These are phyloP conservation scores for Exophiala mesophila DNA, from an alignment of 2,329 filamentous ascomycete genomes.

Conservation along the genomic window DNA sequence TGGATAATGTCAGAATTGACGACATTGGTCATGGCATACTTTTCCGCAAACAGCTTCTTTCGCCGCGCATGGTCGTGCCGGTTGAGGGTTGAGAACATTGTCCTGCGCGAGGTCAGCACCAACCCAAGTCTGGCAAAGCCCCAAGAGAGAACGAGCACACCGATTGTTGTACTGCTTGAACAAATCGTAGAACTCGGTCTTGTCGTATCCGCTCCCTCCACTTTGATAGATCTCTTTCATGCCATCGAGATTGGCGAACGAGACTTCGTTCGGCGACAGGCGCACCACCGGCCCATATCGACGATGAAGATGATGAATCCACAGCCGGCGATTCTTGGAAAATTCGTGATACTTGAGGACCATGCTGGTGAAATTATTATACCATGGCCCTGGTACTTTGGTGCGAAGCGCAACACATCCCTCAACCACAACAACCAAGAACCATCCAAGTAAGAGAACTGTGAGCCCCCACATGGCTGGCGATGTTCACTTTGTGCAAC, in stretches of 20 bases:
- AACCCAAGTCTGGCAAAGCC: no score
- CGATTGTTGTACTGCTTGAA: constrained; percentile 29
- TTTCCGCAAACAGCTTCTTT: constrained; percentile 60
- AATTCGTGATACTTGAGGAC: constrained; percentile 16
- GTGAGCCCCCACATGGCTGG: no score
- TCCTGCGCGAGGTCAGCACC: no score
- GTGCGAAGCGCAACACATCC: neutral
- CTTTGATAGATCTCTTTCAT: constrained; percentile 52
- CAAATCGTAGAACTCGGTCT: constrained; percentile 34
- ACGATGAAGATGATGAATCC: constrained; percentile 54
- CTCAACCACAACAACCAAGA: neutral
- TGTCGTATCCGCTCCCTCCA: constrained; percentile 35
- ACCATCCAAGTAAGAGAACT: neutral
- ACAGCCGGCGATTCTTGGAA: constrained; percentile 3
- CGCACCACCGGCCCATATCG: constrained; percentile 58
- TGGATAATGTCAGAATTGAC: constrained; percentile 52
- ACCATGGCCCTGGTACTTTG: constrained; percentile 12
- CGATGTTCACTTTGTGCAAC: no score
- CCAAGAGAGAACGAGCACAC: constrained; percentile 23
- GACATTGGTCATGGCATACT: constrained; percentile 65
- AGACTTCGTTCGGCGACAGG: constrained; percentile 62
- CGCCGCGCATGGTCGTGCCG: constrained; percentile 54
- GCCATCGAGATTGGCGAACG: constrained; percentile 58
- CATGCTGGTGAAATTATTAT: constrained; percentile 9
- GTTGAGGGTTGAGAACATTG: constrained; percentile 36